Conservation (phyloP, 139 green algal genomes). For the Nannochloris sp. region DNA sequence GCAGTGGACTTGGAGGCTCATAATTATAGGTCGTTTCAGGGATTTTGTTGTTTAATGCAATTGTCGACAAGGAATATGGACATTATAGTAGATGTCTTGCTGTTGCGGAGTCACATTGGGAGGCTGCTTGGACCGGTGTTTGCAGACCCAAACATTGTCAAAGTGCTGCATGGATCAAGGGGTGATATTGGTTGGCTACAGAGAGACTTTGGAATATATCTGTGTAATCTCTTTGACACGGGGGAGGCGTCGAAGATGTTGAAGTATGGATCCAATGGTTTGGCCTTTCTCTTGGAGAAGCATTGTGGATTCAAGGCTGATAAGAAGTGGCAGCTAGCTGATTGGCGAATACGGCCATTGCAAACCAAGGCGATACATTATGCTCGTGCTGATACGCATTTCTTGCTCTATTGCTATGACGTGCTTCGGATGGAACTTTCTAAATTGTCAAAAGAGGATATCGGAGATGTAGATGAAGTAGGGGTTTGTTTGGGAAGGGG, state of each 20-base stretch:
- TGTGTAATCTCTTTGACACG: slow-evolving; percentile 95
- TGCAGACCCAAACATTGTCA: slow-evolving; percentile 54
- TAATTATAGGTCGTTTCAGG: slow-evolving; percentile 64
- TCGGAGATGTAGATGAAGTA: neutral
- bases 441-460: slow-evolving; percentile 16
- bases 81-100: slow-evolving; percentile 77
- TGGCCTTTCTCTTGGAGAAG: slow-evolving; percentile 73
- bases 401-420: slow-evolving; percentile 85
- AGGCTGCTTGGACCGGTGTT: slow-evolving; percentile 51
- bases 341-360: slow-evolving; percentile 86
- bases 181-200: slow-evolving; percentile 81
- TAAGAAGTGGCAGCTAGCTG: slow-evolving; percentile 84
- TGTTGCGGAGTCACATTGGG: slow-evolving; percentile 47
- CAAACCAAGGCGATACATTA: slow-evolving; percentile 71
- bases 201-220: slow-evolving; percentile 86
- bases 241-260: slow-evolving; percentile 55
- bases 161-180: slow-evolving; percentile 88
- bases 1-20: slow-evolving; percentile 89
- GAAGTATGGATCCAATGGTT: slow-evolving; percentile 26
- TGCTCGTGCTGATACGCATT: slow-evolving; percentile 86
- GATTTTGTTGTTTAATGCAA: slow-evolving; percentile 92
- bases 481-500: neutral
- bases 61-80: slow-evolving; percentile 71
- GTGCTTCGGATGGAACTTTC: slow-evolving; percentile 34
- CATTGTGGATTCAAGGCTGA: slow-evolving; percentile 52